These are phyloP conservation scores for Amesomyces nigricolor DNA, from an alignment of 2,329 filamentous ascomycete genomes.

Conservation along the genomic window DNA sequence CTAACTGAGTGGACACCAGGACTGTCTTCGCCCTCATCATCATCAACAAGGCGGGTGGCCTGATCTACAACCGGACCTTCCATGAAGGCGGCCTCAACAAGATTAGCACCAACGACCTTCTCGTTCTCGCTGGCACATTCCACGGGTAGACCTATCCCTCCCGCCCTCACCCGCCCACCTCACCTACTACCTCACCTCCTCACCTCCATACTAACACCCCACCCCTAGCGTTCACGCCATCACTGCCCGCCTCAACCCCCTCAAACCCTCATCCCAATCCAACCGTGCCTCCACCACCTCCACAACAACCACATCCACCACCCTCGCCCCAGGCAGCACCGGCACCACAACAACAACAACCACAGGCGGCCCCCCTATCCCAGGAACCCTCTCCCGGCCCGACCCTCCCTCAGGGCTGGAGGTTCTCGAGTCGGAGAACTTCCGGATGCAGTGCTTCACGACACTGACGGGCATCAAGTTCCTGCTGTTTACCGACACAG, in stretches of 20 bases:
- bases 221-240: constrained; percentile 60
- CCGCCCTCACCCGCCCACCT: constrained; percentile 17
- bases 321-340: constrained; percentile 21
- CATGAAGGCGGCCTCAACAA: constrained; percentile 78
- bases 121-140: constrained; percentile 94
- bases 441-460: constrained; percentile 92
- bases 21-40: constrained; percentile 92
- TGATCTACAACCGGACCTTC: constrained; percentile 95
- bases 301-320: constrained; percentile 13
- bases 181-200: no score
- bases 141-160: constrained; percentile 62
- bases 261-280: constrained; percentile 32
- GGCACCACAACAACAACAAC: constrained; percentile 26
- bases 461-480: constrained; percentile 95
- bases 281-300: constrained; percentile 35
- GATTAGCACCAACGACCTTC: constrained; percentile 90
- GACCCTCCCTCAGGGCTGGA: constrained; percentile 75
- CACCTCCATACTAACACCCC: neutral
- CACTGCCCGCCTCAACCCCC: constrained; percentile 56
- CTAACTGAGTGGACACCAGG: constrained; percentile 45
- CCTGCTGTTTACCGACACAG: constrained; percentile 84
- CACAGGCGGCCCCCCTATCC: constrained; percentile 11
- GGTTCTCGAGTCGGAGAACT: constrained; percentile 88
- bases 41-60: constrained; percentile 96
- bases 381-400: constrained; percentile 41